These are phyloP conservation scores for Abeoforma whisleri DNA, from an alignment of 78 protist genomes.

Conservation along the genomic window DNA sequence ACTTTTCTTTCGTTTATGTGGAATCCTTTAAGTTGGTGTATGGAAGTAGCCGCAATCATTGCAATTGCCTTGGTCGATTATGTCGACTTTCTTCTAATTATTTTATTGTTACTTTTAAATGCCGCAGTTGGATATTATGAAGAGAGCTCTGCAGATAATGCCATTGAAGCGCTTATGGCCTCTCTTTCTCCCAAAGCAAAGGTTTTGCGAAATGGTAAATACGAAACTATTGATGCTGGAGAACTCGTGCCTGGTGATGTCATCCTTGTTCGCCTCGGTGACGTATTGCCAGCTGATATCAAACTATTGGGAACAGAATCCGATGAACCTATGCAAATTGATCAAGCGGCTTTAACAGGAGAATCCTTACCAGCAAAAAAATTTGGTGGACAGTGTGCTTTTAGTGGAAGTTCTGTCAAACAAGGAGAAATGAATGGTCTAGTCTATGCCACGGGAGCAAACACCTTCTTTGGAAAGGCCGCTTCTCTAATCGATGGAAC, in stretches of 20 bases:
- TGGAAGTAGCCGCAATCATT: constrained; percentile 65
- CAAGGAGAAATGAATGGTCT: constrained; percentile 69
- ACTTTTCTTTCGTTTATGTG: constrained; percentile 51
- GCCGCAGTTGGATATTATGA: too few relatives aligned
- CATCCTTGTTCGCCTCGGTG: constrained; percentile 64
- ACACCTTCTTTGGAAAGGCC: constrained; percentile 75
- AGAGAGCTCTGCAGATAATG: constrained; percentile 44
- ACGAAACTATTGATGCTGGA: constrained; percentile 39
- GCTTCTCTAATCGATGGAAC: constrained; percentile 56
- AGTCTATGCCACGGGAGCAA: constrained; percentile 69
- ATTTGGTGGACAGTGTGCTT: constrained; percentile 46
- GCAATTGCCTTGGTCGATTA: constrained; percentile 53
- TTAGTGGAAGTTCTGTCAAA: constrained; percentile 67
- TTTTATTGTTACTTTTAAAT: too few relatives aligned
- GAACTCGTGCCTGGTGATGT: constrained; percentile 78
- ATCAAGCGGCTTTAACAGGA: constrained; percentile 69
- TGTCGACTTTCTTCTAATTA: constrained; percentile 46
- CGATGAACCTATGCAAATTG: constrained; percentile 48
- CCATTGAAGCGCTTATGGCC: constrained; percentile 68
- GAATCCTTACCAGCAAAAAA: constrained; percentile 65
- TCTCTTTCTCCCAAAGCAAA: constrained; percentile 50
- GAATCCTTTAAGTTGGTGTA: constrained; percentile 66
- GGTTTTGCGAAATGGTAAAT: constrained; percentile 60
- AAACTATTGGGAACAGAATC: constrained; percentile 48
- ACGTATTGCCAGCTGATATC: constrained; percentile 70